Base-by-base conservation (phyloP, 1,284 basidiomycete genomes). In the Apiotrichum domesticum region DNA sequence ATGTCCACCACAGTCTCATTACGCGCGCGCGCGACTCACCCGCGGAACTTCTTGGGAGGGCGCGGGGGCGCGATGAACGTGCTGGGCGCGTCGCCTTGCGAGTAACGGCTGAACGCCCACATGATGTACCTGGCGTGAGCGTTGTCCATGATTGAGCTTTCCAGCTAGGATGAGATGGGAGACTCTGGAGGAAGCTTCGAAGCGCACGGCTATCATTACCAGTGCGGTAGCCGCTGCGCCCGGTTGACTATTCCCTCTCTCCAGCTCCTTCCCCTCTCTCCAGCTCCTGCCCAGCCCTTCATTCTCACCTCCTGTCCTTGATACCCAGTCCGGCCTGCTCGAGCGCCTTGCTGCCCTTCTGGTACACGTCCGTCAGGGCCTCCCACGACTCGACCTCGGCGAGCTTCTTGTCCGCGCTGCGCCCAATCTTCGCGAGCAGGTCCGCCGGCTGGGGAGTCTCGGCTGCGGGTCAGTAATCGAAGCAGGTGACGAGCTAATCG, bases 1-100 rank as follows among this genome's bases (percentile, higher is more conserved):
- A 6, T 33, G 14, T 44, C 40, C 9, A 7, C 47, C 7, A 8
- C 1, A 21, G 14, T 43, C 35, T 34, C 39, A 21, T 13, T 13
- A 39, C 14, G 21, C 21, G 21, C 21, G 21, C 4, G 34, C 15
- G 4, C n/a, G 10, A 69, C 72, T 62, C 60, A 75, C 73, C 73
- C 71, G 57, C 73, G 63, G 60, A 67, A 64, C 62, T 70, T 73
- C 65, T 74, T 75, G 11, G 73, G 54, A 33, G 63, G 63, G 58
- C 54, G 63, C 6, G 68, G 66, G 29, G 66, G 58, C 14, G 50
- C 46, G 49, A 73, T 62, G 54, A 73, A 73, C 5, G 55, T 34
- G 40, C 64, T 63, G 34, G 66, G 69, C 15, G 41, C 32, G 35
- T 57, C 57, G 14, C 72, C 71, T 54, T 67, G 65, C 39, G 72